Base-by-base conservation (phyloP, 345 rosid genomes). In the Syzygium aromaticum region DNA sequence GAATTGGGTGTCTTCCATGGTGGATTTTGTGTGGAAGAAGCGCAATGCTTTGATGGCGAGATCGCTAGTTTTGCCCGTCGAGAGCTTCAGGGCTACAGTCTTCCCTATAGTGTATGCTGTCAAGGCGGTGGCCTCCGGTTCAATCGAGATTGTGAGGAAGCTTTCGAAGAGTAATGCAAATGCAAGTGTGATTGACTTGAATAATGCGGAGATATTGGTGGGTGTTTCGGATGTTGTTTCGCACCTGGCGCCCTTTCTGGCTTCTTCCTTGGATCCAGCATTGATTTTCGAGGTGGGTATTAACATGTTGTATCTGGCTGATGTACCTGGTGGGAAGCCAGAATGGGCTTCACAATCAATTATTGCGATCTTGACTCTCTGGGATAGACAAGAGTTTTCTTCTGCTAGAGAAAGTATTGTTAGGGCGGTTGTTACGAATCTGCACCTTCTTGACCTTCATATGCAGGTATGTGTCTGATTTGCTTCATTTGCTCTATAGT, bases 341-440 rank as follows among this genome's bases (percentile, higher is more conserved):
- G 99, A 97, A 91, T 97, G 99, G 99, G 99, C 99, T 88, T 94
- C 99, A 22, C 97, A 92, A 90, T 97, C 99, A 38, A 96, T 94
- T 88, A 96, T 95, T 84, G 99, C 99, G 8, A 93, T 96, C 86
- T 93, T 97, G 93, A 97, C 98, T 13, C 99, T 97, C 28, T 97
- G 99, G 99, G 99, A 97, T 89, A 92, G 99, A 84, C 99, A 97
- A 91, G 99, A 97, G 92, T 97, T 97, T 89, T 95, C 98, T 53
- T 96, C 99, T 83, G 99, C 99, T 30, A 94, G 99, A 90, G 99
- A 97, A 90, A 96, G 99, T 92, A 95, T 97, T 85, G 99, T 97
- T 85, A 93, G 99, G 91, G 98, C 99, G 33, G 98, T 94, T 8
- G 99, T 97, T 87, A 96, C 99, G 1, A 97, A 95, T 92, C 90